Percentiles rank a stretch among this genome's conserved stretches.
phyloP scores from a whole-genome alignment of 768 basidiomycete species.

The Leucosporidium yakuticum region DNA sequence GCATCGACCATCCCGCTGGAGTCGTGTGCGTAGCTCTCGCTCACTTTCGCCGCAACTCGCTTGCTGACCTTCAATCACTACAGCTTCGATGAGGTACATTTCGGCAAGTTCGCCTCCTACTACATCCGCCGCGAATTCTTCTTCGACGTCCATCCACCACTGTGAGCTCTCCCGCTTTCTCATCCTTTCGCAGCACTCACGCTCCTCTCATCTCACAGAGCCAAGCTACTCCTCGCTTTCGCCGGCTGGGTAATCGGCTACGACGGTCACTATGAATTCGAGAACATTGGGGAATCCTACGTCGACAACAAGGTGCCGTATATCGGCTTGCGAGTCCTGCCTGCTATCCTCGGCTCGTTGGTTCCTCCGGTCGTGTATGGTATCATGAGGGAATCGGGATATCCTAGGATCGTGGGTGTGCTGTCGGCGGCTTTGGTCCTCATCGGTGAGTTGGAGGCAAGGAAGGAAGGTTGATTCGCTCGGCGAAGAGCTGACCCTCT shows the following conservation, averaged over 20 bases:
- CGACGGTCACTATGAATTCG: conserved; percentile 87
- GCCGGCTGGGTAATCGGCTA: conserved; percentile 97
- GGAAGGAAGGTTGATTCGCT: background rate
- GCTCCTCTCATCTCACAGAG: conserved; percentile 40
- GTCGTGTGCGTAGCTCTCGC: conserved; percentile 36
- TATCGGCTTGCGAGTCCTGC: conserved; percentile 84
- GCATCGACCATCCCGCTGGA: conserved; percentile 39
- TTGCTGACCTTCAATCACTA: background rate
- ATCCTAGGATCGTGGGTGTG: conserved; percentile 80
- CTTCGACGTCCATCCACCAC: conserved; percentile 97
- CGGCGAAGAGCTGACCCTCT: background rate
- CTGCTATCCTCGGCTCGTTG: conserved; percentile 82
- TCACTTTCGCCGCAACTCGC: background rate
- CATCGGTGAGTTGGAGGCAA: conserved; percentile 62
- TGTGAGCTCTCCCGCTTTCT: conserved; percentile 41
- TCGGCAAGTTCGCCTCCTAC: conserved; percentile 94
- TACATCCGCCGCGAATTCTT: conserved; percentile 92
- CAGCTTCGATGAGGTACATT: conserved; percentile 53
- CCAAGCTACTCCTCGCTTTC: conserved; percentile 87
- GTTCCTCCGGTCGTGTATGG: conserved; percentile 86
- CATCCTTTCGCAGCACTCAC: background rate
- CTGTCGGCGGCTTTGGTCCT: conserved; percentile 81
- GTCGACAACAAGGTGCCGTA: conserved; percentile 80
- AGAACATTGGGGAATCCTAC: conserved; percentile 92
- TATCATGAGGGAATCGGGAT: conserved; percentile 98